Percentiles rank a stretch among this genome's conserved stretches.
Evolutionary conservation across 2,329 filamentous ascomycete genomes (phyloP).

Genomic region (Sporothrix protearum): DNA sequence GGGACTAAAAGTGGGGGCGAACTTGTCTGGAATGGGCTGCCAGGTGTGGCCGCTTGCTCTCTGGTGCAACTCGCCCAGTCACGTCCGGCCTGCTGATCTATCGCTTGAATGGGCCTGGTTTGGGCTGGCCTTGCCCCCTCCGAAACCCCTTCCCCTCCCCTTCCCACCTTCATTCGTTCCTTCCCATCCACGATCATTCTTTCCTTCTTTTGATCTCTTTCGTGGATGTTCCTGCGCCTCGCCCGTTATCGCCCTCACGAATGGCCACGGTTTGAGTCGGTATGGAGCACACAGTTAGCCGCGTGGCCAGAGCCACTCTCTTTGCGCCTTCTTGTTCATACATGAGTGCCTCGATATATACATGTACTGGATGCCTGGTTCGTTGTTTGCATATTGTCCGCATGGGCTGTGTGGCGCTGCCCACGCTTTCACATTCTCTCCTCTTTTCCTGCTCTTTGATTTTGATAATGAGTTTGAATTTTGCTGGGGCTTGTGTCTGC

Average conservation of each 20-base stretch:
- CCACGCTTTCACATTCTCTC: background rate
- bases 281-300: slow-evolving; percentile 7
- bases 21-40: slow-evolving; percentile 4
- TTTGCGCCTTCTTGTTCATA: too few species aligned
- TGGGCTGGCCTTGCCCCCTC: slow-evolving; percentile 1
- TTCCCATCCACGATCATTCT: background rate
- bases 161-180: background rate
- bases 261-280: slow-evolving; percentile 10
- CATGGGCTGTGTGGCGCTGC: slow-evolving; percentile 6
- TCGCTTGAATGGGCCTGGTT: slow-evolving; percentile 12
- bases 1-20: background rate
- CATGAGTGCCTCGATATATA: too few species aligned
- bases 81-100: slow-evolving; percentile 9
- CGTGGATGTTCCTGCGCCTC: background rate
- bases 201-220: background rate
- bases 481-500: slow-evolving; percentile 10
- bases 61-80: background rate
- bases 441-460: background rate
- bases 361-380: background rate
- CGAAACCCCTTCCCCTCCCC: background rate
- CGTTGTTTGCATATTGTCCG: background rate
- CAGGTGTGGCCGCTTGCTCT: background rate
- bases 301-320: background rate
- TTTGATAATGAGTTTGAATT: background rate
- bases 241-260: slow-evolving; percentile 17